Evolutionary conservation across 495 filamentous ascomycete species (phyloP), one percentile per base, ranked within the genome.

Genomic region (Lasiosphaeris hirsuta): DNA sequence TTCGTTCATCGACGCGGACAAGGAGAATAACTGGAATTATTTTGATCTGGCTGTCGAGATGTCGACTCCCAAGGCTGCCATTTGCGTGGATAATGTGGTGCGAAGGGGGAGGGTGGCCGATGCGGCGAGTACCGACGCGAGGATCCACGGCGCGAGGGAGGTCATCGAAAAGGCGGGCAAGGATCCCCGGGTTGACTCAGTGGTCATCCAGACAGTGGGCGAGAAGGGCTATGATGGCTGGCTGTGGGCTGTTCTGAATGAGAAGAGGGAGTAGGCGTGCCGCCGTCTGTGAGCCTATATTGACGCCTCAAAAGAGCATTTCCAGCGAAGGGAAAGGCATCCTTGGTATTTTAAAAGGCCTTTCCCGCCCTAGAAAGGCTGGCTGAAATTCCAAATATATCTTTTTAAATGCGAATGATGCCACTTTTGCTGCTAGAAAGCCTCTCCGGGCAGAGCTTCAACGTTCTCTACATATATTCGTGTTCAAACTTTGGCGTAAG

Each of bases 171-270:
- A 69, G 49, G 71, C 74, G 34, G 79, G 75, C 11, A 71, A 63
- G 59, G 73, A 80, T 57, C 36, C 61, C 7, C 67, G 76, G 47
- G 68, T 82, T 3, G 75, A 81, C 43, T 73, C 71, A 19, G 71
- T 72, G 35, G 69, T 83, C 2, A 58, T 83, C 54, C 78, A 82
- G 65, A 77, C 74, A 1, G 75, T 81, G 9, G 74, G 75, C 0
- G 75, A 76, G 64, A 84, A 83, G 69, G 69, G 63, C 14, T 78
- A 80, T 56, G 81, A 82, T 72, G 81, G 80, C 1, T 78, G 58
- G 51, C 40, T 71, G 48, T 73, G 62, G 42, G 67, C 67, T 4
- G 64, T 67, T 52, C 67, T 75, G 64, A 74, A 72, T 42, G 74
- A 52, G 36, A 30, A 30, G 23, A 30, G 23, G 23, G 23, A 30